Evolutionary conservation across 2,329 filamentous ascomycete genomes (phyloP).

Genomic region (Diaporthe sp.): DNA sequence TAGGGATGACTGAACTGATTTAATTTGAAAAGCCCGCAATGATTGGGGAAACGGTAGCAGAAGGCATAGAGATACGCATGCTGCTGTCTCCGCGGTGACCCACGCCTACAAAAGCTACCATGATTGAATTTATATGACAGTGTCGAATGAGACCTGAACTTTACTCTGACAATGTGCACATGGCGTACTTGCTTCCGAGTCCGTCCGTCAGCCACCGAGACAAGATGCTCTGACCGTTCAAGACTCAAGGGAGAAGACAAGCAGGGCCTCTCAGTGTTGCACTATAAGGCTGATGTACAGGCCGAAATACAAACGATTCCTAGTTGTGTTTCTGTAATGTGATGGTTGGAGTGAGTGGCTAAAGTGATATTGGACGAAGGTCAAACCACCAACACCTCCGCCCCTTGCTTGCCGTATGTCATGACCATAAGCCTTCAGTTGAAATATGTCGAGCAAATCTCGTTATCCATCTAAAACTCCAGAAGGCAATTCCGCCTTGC

Average conservation of each 20-base stretch:
- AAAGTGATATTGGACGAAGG: not conserved
- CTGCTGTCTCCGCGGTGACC: slow-evolving; percentile 1
- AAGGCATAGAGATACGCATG: slow-evolving; percentile 3
- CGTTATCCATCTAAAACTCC: not conserved
- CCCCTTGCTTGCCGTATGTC: not conserved
- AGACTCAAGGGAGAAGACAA: not conserved
- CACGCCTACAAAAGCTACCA: slow-evolving; percentile 26
- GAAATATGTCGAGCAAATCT: not conserved
- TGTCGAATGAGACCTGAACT: not conserved
- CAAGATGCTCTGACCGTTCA: not conserved
- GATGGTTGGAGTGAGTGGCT: not conserved
- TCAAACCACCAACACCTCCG: not conserved
- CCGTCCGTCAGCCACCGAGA: not conserved
- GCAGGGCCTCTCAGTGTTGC: not conserved
- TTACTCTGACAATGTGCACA: not conserved
- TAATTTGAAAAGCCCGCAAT: slow-evolving; percentile 32
- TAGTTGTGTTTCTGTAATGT: not conserved
- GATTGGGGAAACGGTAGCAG: not conserved
- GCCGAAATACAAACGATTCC: not conserved
- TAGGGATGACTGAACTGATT: slow-evolving; percentile 22
- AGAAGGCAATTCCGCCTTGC: not conserved
- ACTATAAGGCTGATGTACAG: not conserved
- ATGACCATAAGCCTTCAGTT: not conserved
- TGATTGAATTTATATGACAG: slow-evolving; percentile 8
- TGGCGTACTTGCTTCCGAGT: not conserved